Evolutionary conservation across 257 asterid genomes (phyloP), one percentile per base, ranked within the genome.

Genomic region (Solanum chaucha): DNA sequence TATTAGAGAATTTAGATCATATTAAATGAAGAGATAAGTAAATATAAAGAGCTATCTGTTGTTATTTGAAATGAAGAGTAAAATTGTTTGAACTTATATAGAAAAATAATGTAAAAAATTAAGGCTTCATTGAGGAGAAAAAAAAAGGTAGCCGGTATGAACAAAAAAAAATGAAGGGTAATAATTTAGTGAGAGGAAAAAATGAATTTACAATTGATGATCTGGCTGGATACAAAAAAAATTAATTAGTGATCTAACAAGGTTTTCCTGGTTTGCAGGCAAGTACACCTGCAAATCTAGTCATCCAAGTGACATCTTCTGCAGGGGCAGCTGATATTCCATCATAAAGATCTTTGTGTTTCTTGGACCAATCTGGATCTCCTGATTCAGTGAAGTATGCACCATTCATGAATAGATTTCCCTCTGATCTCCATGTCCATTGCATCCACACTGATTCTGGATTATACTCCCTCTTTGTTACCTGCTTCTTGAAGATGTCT

Each of bases 381-480:
- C 98, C 98, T 1, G 98, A 93, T 15, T 93, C 83, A 1, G 85
- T 85, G 65, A 94, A 94, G 87, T 48, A 93, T 4, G 98, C 98
- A 1, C 98, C 98, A 68, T 91, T 80, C 64, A 91, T 4, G 90
- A 92, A 93, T 3, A 89, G 3, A 67, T 94, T 96, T 19, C 95
- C 95, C 71, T 94, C 92, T 5, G 97, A 94, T 89, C 93, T 90
- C 98, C 98, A 94, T 17, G 92, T 92, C 98, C 98, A 94, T 3
- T 86, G 73, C 87, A 24, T 89, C 97, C 98, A 93, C 3, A 41
- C 84, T 12, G 15, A 90, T 46, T 46, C 83, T 36, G 83, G 87
- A 35, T 13, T 24, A 61, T 78, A 44, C 38, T 41, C 84, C 6
- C 82, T 70, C 83, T 59, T 75, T 10, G 83, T 55, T 11, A 71